These are phyloP conservation scores for Diaporthe longicolla DNA, from an alignment of 2,329 filamentous ascomycete species.

Conservation along the genomic window DNA sequence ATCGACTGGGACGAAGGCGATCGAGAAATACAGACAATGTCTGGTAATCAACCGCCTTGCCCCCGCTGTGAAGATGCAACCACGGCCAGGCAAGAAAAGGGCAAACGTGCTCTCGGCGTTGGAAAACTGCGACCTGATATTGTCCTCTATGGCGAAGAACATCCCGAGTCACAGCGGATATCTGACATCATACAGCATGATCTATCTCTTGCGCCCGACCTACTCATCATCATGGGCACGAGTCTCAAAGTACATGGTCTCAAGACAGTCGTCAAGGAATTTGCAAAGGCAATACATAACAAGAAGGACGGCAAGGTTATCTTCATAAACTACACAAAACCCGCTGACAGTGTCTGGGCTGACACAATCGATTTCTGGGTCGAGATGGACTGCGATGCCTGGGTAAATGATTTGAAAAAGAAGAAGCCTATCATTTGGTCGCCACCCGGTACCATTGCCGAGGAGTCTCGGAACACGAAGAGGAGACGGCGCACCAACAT, in stretches of 20 bases:
- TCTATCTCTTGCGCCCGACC: constrained; percentile 73
- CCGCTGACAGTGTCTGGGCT: constrained; percentile 79
- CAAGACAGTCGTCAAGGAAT: constrained; percentile 79
- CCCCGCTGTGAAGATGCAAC: constrained; percentile 75
- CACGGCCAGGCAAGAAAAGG: constrained; percentile 72
- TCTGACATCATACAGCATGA: constrained; percentile 79
- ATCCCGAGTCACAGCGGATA: constrained; percentile 77
- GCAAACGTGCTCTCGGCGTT: constrained; percentile 76
- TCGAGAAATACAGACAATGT: constrained; percentile 69
- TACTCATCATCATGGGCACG: constrained; percentile 79
- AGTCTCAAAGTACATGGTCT: constrained; percentile 79
- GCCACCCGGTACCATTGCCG: constrained; percentile 59
- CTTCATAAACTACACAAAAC: constrained; percentile 81
- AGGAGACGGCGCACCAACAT: constrained; percentile 50
- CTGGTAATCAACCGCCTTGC: constrained; percentile 76
- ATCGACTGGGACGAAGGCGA: constrained; percentile 72
- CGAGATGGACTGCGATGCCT: constrained; percentile 81
- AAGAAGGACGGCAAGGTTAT: constrained; percentile 75
- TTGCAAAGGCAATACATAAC: constrained; percentile 78
- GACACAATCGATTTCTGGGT: constrained; percentile 82
- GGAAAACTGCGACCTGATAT: constrained; percentile 80
- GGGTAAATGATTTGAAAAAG: constrained; percentile 74
- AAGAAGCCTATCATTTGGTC: constrained; percentile 74
- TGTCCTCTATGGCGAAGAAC: constrained; percentile 81
- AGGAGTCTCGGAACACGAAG: constrained; percentile 57